Evolutionary conservation across 352 stramenopile genomes (phyloP).

Genomic region (Phytophthora macrochlamydospora): DNA sequence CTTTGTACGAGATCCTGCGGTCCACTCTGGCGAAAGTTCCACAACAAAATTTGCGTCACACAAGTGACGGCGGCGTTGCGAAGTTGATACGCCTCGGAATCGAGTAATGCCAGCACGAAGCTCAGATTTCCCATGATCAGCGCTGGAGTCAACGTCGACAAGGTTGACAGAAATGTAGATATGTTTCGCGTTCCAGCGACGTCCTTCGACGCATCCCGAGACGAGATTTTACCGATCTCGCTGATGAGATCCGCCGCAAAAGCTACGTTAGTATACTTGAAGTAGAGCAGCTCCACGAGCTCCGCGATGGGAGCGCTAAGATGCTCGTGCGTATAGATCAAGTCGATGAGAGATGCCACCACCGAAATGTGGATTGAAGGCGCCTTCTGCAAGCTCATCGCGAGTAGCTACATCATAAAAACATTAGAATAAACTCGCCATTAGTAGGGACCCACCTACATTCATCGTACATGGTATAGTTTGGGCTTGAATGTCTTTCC

Average conservation of each 20-base stretch:
- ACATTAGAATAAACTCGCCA: neutral
- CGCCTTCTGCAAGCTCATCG: slow-evolving; percentile 58
- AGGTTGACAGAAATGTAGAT: slow-evolving; percentile 65
- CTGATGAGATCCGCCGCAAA: slow-evolving; percentile 79
- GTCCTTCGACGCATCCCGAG: slow-evolving; percentile 72
- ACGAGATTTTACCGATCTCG: slow-evolving; percentile 79
- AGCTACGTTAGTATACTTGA: slow-evolving; percentile 61
- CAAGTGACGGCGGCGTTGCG: slow-evolving; percentile 79
- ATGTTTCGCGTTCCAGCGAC: slow-evolving; percentile 76
- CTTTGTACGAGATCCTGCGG: slow-evolving; percentile 26
- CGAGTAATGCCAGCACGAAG: slow-evolving; percentile 75
- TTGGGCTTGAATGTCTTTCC: slow-evolving; percentile 68
- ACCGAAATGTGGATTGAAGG: slow-evolving; percentile 74
- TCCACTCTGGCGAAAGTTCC: slow-evolving; percentile 70
- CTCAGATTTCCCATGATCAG: slow-evolving; percentile 80
- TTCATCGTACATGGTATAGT: slow-evolving; percentile 61
- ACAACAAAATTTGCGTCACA: slow-evolving; percentile 75
- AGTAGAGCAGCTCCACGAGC: slow-evolving; percentile 64
- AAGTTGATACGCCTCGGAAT: slow-evolving; percentile 80
- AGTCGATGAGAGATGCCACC: slow-evolving; percentile 71
- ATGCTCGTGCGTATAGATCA: slow-evolving; percentile 79
- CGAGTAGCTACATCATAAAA: slow-evolving; percentile 54
- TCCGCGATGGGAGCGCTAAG: slow-evolving; percentile 61
- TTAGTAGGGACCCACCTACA: neutral
- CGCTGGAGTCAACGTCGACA: slow-evolving; percentile 66